phyloP scores from a whole-genome alignment of 2,329 filamentous ascomycete genomes.

The Aspergillus nomiae region DNA sequence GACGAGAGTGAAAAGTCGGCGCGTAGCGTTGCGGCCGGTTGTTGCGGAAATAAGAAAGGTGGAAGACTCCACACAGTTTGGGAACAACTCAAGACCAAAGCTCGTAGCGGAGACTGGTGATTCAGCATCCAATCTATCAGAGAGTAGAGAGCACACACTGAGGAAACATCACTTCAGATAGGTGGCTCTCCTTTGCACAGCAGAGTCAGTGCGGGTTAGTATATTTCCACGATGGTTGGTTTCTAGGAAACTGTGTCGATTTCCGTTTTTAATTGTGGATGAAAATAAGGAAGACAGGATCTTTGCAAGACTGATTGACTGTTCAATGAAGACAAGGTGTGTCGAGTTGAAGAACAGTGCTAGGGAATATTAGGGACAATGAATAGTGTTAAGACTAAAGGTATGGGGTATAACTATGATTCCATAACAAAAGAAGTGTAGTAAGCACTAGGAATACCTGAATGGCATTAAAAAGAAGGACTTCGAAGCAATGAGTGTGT shows the following conservation, averaged over 20 bases:
- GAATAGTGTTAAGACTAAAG: background rate
- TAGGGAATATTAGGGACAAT: background rate
- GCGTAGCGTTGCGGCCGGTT: background rate
- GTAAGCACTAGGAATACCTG: background rate
- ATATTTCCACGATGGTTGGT: background rate
- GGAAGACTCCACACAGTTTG: conserved; percentile 2
- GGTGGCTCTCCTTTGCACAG: background rate
- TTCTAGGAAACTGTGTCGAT: background rate
- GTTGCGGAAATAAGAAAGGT: background rate
- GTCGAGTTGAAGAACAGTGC: background rate
- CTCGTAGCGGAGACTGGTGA: background rate
- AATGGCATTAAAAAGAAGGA: background rate
- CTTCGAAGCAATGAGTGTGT: background rate
- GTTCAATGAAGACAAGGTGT: background rate
- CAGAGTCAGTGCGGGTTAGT: background rate
- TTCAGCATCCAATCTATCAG: background rate
- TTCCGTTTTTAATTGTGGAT: background rate
- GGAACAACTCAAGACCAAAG: conserved; percentile 4
- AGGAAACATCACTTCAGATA: background rate
- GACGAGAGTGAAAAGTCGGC: conserved; percentile 1
- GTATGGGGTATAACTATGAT: background rate
- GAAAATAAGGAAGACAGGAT: background rate
- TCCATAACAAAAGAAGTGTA: background rate
- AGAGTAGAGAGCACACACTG: background rate
- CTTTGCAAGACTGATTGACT: background rate